Evolutionary conservation across 2,329 filamentous ascomycete genomes (phyloP).

Genomic region (Cercospora sesami): DNA sequence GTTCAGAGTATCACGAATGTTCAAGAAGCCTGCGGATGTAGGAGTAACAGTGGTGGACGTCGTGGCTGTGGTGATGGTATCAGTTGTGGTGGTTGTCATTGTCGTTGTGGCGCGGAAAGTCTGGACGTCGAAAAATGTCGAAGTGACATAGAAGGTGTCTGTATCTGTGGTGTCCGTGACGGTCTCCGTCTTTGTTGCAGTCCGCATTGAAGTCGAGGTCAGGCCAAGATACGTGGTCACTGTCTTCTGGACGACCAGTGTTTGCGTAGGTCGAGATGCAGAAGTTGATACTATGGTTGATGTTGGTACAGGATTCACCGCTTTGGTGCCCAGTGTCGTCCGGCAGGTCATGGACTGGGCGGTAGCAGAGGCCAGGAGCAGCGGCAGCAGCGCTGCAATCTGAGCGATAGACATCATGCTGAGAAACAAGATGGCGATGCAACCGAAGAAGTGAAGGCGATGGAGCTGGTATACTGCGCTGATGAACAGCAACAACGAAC

Average conservation of each 20-base stretch:
- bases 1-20: not conserved
- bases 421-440: not conserved
- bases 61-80: not conserved
- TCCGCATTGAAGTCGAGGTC: not conserved
- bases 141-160: conserved; percentile 3
- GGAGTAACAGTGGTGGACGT: not conserved
- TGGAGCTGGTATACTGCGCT: not conserved
- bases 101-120: not conserved
- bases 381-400: conserved; percentile 1
- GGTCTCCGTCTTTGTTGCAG: conserved; percentile 3
- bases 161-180: conserved; percentile 2
- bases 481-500: not conserved
- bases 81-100: not conserved
- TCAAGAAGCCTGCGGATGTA: not conserved
- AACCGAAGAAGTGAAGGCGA: not conserved
- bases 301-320: not conserved
- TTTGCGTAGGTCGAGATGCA: not conserved
- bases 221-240: conserved; percentile 6
- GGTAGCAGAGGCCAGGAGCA: not conserved
- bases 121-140: not conserved
- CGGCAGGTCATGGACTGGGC: conserved; percentile 3
- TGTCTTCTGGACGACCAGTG: conserved; percentile 4
- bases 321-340: conserved; percentile 4
- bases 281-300: not conserved
- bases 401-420: not conserved